Base-by-base conservation (phyloP, 2,329 filamentous ascomycete genomes). In the Leptographium procerum region DNA sequence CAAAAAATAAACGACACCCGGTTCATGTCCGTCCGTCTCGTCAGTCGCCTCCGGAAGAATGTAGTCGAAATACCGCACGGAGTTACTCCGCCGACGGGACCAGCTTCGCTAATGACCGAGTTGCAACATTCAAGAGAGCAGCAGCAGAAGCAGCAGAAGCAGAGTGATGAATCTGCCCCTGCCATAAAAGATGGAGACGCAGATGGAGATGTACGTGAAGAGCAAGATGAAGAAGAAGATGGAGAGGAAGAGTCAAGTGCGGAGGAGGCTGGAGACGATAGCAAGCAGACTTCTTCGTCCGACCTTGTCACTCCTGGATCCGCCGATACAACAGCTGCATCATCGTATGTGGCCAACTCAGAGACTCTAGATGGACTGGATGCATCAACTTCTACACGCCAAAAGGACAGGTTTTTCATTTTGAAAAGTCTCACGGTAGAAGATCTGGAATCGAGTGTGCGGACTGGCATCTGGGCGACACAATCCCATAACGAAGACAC, bases 351-450 rank as follows among this genome's bases (percentile, higher is more conserved):
- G 4, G 22, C 48, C 6, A 14, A 52, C 14, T 11, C 56, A 11
- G 24, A 34, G 1, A 22, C 53, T 6, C 55, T 14, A 16, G 22
- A n/a, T 3, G 34, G 29, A 1, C 29, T 36, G 7, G 6, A 33
- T 4, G 28, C 26, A n/a, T n/a, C n/a, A n/a, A n/a, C n/a, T n/a
- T n/a, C n/a, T n/a, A n/a, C n/a, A 7, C 10, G 13, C 11, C 72
- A 72, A 22, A 81, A 81, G 59, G 90, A 94, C 64, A 87, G 86
- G 64, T 96, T 89, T 69, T 97, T 96, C 66, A 85, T 97, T 59
- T 79, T 97, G 52, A 97, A 97, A 72, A 96, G 91, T 68, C 74
- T 97, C 58, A 96, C 92, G 0, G 77, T 92, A 10, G 90, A 96
- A 67, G 92, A 97, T 69, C 76, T 97, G 29, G 91, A 96, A 61